Percentiles rank a stretch among this genome's conserved stretches.
Conservation (phyloP, 2,329 filamentous ascomycete species). For the Anisogramma anomala region DNA sequence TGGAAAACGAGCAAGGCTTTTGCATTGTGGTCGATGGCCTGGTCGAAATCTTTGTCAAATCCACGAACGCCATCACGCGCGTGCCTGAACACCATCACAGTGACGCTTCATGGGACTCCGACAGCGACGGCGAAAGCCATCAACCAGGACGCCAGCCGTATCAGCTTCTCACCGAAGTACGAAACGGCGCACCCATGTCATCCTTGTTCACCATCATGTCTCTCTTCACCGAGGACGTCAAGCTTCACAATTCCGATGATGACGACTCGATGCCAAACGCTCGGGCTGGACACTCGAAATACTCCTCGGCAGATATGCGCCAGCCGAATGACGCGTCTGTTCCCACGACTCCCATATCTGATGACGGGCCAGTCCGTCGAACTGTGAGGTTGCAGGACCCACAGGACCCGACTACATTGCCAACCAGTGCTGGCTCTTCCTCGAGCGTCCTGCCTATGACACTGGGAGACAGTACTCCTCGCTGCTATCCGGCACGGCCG, state of each 20-base stretch:
- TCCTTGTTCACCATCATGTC: constrained; percentile 96
- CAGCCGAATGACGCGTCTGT: constrained; percentile 24
- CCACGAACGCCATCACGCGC: constrained; percentile 44
- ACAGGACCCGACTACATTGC: constrained; percentile 20
- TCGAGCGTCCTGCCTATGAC: constrained; percentile 64
- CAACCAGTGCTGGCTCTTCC: constrained; percentile 28
- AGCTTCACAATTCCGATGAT: constrained; percentile 61
- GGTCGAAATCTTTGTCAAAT: constrained; percentile 97
- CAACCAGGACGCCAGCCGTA: constrained; percentile 68
- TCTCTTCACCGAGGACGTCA: constrained; percentile 90
- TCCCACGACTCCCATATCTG: constrained; percentile 30
- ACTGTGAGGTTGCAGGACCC: constrained; percentile 20
- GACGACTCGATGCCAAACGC: constrained; percentile 28
- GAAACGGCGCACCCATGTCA: constrained; percentile 96
- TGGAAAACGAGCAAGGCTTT: constrained; percentile 97
- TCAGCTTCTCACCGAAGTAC: constrained; percentile 90
- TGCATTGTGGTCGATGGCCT: constrained; percentile 93
- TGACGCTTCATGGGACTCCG: constrained; percentile 33
- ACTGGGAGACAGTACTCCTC: constrained; percentile 39
- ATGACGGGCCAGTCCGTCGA: constrained; percentile 17
- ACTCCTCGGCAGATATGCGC: constrained; percentile 21
- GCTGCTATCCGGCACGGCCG: constrained; percentile 26
- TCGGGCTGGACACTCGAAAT: constrained; percentile 19
- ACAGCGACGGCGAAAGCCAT: constrained; percentile 50
- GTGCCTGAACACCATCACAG: constrained; percentile 31